Base-by-base conservation (phyloP, 2,329 filamentous ascomycete species). In the Triangularia verruculosa region DNA sequence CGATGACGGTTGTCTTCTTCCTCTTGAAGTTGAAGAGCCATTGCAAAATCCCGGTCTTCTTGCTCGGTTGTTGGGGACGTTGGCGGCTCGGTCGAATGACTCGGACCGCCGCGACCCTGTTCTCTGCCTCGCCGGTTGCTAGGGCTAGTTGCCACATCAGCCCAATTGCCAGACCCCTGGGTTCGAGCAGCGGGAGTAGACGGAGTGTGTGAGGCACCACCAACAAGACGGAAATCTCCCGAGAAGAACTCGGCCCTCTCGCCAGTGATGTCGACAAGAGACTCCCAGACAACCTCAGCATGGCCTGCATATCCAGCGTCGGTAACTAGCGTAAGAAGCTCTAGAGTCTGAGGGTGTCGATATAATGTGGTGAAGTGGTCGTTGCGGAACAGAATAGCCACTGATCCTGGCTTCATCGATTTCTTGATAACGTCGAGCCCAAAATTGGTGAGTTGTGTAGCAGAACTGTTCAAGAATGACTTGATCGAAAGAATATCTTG, bases 311-410 rank as follows among this genome's bases (percentile, higher is more conserved):
- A 99, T 0, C 95, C 95, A 25, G 92, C 90, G 73, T 99, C 95
- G 0, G 95, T 98, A 13, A 99, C 93, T 2, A 99, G 79, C 0
- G 91, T 92, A 67, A 94, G 85, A 1, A 98, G 82, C 68, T 91
- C 84, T 47, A 86, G 82, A 0, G 89, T 92, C 53, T 88, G 80
- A 0, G 94, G 92, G 70, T 98, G 92, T 65, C 93, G 92, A 76
- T 96, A 97, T 0, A 99, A 76, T 0, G 94, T 98, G 51, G 92
- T 93, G 73, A 99, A 99, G 74, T 99, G 95, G 72, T 99, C 94
- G 71, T 99, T 99, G 25, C 95, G 87, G 79, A 99, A 99, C 1
- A 99, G 78, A 57, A 99, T 98, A 0, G 92, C 92, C 66, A 97
- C 86, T 1, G 90, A 87, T 1, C 93, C 94, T 1, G 92, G 89